Evolutionary conservation across 176 grass and related monocot species (phyloP).

Genomic region (Zizania latifolia): DNA sequence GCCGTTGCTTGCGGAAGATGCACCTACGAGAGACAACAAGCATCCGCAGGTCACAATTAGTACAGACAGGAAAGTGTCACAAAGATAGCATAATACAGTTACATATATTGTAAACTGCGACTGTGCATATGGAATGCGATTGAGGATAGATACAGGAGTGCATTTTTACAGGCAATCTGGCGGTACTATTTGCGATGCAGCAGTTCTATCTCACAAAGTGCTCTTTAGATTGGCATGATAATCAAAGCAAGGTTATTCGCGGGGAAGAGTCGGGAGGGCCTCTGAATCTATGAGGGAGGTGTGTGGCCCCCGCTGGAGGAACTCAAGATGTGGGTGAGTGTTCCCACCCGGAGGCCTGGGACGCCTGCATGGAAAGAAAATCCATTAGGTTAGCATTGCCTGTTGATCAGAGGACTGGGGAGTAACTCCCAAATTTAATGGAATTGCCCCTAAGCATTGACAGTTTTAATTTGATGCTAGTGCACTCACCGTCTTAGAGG

Average conservation of each 20-base stretch:
- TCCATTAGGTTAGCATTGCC: background rate
- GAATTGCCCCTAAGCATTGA: background rate
- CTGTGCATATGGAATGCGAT: too few species aligned
- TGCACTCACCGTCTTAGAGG: background rate
- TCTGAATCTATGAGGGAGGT: conserved; percentile 20
- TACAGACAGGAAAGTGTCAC: background rate
- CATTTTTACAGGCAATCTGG: conserved; percentile 11
- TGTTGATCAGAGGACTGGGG: background rate
- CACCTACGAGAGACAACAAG: background rate
- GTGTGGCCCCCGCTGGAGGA: conserved; percentile 59
- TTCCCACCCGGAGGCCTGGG: conserved; percentile 38
- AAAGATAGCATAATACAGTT: background rate
- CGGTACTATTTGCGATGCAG: background rate
- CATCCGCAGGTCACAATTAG: background rate
- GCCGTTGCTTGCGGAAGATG: background rate
- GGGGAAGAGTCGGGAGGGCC: background rate
- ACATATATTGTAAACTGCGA: background rate
- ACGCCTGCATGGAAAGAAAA: conserved; percentile 30
- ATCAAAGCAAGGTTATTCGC: conserved; percentile 13
- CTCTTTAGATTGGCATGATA: background rate
- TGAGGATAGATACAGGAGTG: background rate
- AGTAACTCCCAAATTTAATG: too few species aligned
- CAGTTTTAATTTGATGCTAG: background rate
- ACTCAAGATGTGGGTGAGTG: conserved; percentile 73
- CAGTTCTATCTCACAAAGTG: background rate